Base-by-base conservation (phyloP, 2,329 filamentous ascomycete genomes). In the Fusarium sp. region DNA sequence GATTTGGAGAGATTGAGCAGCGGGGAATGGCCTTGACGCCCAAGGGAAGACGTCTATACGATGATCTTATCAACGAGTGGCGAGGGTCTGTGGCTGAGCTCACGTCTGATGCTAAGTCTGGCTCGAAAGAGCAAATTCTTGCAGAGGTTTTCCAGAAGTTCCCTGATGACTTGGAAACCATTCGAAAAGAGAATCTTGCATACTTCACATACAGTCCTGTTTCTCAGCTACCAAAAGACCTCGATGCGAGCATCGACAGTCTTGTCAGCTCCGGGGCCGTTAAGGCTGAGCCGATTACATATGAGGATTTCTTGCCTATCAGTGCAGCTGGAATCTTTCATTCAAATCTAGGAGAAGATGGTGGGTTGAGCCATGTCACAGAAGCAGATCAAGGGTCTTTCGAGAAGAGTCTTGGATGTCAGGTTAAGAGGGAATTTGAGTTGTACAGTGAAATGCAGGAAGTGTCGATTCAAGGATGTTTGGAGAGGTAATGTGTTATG, bases 1-100 rank as follows among this genome's bases (percentile, higher is more conserved):
- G 87, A 0, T 89, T 88, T 39, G 87, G 87, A 0, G 87, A 89
- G 74, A 84, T 89, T 13, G 87, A 89, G 72, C 84, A 89, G 72
- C 82, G 87, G 6, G 87, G 87, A 0, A 85, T 84, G 8, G 87
- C 87, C 0, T 79, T 89, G 13, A 89, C 87, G 0, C 78, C 76
- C 1, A 79, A 81, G 7, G 87, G 87, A 0, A 79, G 87, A 3
- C 70, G 75, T 6, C 67, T 87, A 3, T 89, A 88, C 35, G 87
- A 89, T 68, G 66, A 77, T 55, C 75, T 87, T n/a, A 76, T 88
- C 13, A 67, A 70, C 1, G 70, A 75, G 48, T 77, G 78, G 6
- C 78, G 85, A 56, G 66, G 22, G 2, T 55, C 18, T 12, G 57
- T 26, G 4, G 31, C 35, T 0, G 24, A n/a, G 12, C n/a, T 62